Percentiles rank a stretch among this genome's conserved stretches.
These are phyloP conservation scores for Aschersonia sp. DNA, from an alignment of 2,329 filamentous ascomycete genomes.

Conservation along the genomic window DNA sequence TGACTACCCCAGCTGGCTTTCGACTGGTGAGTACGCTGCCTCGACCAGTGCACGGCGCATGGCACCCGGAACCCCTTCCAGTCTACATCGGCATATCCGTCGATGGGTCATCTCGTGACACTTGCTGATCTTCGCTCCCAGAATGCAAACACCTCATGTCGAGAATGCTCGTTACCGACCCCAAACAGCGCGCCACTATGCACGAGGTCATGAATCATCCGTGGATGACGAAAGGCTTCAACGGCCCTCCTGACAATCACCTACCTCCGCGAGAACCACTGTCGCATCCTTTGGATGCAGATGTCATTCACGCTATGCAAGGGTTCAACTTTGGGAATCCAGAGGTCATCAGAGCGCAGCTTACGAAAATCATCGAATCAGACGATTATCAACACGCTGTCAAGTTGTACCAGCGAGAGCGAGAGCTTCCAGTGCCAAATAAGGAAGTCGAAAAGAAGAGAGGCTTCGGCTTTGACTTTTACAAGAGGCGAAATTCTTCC, in stretches of 20 bases:
- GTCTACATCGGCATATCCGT: too few species aligned
- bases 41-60: too few species aligned
- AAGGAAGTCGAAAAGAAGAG: constrained; percentile 68
- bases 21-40: constrained; percentile 43
- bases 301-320: constrained; percentile 85
- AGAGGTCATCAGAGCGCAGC: constrained; percentile 67
- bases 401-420: constrained; percentile 54
- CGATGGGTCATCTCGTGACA: not conserved
- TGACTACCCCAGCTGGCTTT: constrained; percentile 90
- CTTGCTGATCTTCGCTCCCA: constrained; percentile 18
- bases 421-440: constrained; percentile 38
- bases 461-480: constrained; percentile 87
- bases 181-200: constrained; percentile 71
- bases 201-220: constrained; percentile 88
- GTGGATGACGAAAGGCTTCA: constrained; percentile 92
- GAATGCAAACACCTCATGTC: constrained; percentile 91
- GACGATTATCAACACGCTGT: constrained; percentile 86
- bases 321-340: constrained; percentile 92
- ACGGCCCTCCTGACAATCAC: constrained; percentile 74
- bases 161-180: constrained; percentile 91
- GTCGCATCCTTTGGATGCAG: constrained; percentile 67
- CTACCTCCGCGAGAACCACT: constrained; percentile 72
- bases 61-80: too few species aligned
- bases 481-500: constrained; percentile 82
- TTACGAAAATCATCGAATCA: constrained; percentile 77